These are phyloP conservation scores for Microdochium bolleyi DNA, from an alignment of 2,329 filamentous ascomycete species.

Conservation along the genomic window DNA sequence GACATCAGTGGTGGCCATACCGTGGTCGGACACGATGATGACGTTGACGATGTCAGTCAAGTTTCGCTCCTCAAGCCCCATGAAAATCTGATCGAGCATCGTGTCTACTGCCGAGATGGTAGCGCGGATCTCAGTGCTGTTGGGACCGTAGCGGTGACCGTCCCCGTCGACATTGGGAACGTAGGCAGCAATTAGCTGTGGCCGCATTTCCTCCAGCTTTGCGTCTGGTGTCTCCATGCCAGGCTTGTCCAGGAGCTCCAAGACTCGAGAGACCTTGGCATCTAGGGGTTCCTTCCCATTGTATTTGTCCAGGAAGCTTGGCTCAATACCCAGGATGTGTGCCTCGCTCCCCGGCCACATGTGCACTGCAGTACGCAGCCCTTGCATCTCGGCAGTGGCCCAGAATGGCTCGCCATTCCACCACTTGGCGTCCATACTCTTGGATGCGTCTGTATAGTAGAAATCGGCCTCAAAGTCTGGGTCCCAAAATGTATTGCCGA, in stretches of 20 bases:
- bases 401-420: slow-evolving; percentile 93
- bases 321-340: slow-evolving; percentile 65
- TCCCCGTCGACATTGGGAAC: slow-evolving; percentile 86
- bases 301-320: slow-evolving; percentile 76
- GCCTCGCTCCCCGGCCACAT: slow-evolving; percentile 99
- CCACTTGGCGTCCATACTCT: slow-evolving; percentile 81
- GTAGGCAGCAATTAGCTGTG: slow-evolving; percentile 89
- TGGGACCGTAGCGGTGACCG: slow-evolving; percentile 84
- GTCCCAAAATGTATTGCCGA: slow-evolving; percentile 95
- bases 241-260: slow-evolving; percentile 79
- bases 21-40: slow-evolving; percentile 94
- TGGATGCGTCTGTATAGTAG: slow-evolving; percentile 70
- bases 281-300: slow-evolving; percentile 68
- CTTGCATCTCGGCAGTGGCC: slow-evolving; percentile 82
- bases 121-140: slow-evolving; percentile 79
- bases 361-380: slow-evolving; percentile 74
- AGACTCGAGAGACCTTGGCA: slow-evolving; percentile 69
- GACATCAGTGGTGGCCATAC: slow-evolving; percentile 89
- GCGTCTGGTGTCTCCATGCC: slow-evolving; percentile 53
- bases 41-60: slow-evolving; percentile 87
- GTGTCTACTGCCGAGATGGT: slow-evolving; percentile 75
- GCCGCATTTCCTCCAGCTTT: slow-evolving; percentile 50
- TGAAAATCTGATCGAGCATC: slow-evolving; percentile 73
- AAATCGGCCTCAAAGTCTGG: slow-evolving; percentile 70
- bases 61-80: slow-evolving; percentile 72